Evolutionary conservation across 2,329 filamentous ascomycete species (phyloP), one percentile per base, ranked within the genome.

Genomic region (Phyllosticta ampelicida): DNA sequence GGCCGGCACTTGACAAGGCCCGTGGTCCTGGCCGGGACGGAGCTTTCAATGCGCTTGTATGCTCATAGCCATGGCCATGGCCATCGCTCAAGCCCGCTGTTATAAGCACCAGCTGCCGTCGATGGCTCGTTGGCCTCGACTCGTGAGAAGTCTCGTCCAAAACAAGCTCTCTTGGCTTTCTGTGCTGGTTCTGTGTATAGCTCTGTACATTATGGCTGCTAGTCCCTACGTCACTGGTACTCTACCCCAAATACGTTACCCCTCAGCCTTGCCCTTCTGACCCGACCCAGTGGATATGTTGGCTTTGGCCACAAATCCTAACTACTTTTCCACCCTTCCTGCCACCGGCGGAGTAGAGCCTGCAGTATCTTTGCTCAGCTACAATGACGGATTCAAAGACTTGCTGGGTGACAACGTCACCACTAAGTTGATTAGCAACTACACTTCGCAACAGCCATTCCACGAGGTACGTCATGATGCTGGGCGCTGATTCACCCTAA

Each of bases 361-460:
- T 2, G 68, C 66, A 3, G 71, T 74, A 8, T 63, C 65, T 2
- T 68, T 75, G n/a, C 63, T 73, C 2, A 65, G 70, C 6, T 75
- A 71, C 60, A 66, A 74, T 48, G 56, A 65, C 1, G 64, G 61
- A n/a, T 71, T 72, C 57, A 60, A 58, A 3, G 63, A 70, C 51
- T 64, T 72, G 19, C 65, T 73, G 4, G 70, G 71, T 48, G 61
- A 61, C 10, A 62, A 64, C 51, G 70, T 68, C 11, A 70, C 65
- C 20, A 65, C 70, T 2, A 65, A 70, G n/a, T 65, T 66, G 55
- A 49, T 73, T 8, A 65, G 70, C 59, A 63, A 65, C 19, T n/a
- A 44, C 36, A 62, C 68, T 1, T 62, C 65, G 23, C 68, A 62
- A 60, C 59, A 70, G 29, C 67, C 69, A 5, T 73, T 73, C 61